These are phyloP conservation scores for Candida sanyiensis DNA, from an alignment of 805 yeast species.

Conservation along the genomic window DNA sequence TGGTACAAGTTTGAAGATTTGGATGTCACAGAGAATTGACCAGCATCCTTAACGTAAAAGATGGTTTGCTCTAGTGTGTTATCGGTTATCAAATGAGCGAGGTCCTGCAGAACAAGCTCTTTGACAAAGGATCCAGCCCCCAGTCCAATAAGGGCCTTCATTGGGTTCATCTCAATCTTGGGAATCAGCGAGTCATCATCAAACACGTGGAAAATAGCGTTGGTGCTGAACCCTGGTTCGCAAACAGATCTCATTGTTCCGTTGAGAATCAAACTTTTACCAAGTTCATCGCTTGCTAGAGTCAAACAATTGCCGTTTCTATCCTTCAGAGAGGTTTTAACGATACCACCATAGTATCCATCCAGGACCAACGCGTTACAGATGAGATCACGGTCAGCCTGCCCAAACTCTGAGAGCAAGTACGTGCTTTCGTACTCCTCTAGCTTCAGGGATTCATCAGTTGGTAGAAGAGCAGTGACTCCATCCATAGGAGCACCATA, in stretches of 20 bases:
- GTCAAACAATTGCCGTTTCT: constrained; percentile 22
- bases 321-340: constrained; percentile 17
- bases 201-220: constrained; percentile 48
- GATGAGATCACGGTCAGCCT: constrained; percentile 24
- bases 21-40: constrained; percentile 22
- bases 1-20: constrained; percentile 52
- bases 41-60: constrained; percentile 42
- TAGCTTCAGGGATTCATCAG: constrained; percentile 34
- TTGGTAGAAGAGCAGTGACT: constrained; percentile 42
- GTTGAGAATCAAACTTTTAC: constrained; percentile 34
- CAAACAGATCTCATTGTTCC: constrained; percentile 27
- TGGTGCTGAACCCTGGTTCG: constrained; percentile 38
- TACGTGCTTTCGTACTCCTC: constrained; percentile 43
- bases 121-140: constrained; percentile 58
- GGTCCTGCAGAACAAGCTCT: constrained; percentile 59
- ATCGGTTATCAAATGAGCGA: constrained; percentile 53
- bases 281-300: constrained; percentile 26
- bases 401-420: constrained; percentile 30
- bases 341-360: constrained; percentile 43
- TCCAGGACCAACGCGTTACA: constrained; percentile 32
- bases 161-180: constrained; percentile 39
- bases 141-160: constrained; percentile 54
- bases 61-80: constrained; percentile 49
- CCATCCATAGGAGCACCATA: constrained; percentile 21
- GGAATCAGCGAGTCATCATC: constrained; percentile 26